Base-by-base conservation (phyloP, 345 rosid species). In the Salix suchowensis region DNA sequence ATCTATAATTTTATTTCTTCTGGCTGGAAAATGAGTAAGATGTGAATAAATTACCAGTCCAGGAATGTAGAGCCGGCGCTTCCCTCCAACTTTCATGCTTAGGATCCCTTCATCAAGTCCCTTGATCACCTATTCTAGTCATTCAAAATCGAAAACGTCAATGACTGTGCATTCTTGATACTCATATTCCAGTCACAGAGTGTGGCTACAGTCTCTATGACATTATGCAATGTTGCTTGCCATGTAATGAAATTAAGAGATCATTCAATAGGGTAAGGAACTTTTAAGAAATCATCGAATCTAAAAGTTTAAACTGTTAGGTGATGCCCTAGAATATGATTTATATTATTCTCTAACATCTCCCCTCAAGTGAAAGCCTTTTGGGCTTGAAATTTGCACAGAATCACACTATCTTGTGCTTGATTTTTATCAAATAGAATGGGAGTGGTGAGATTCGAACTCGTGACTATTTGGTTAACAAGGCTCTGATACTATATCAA, bases 71-170 rank as follows among this genome's bases (percentile, higher is more conserved):
- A 96, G 89, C 52, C 96, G 89, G 30, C 97, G 98, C 84, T 92
- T 92, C 30, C 99, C 99, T 54, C 99, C 98, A 40, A 84, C 73
- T 88, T 91, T 92, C 98, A 92, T 95, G 72, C 83, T 95, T 78
- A 92, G 75, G 61, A 95, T 78, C 65, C 98, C 97, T 83, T 95
- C 98, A 73, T 91, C 98, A 81, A 95, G 98, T 71, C 98, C 98
- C 82, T 90, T 89, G 83, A 96, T 88, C 88, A 93, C 97, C 97
- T 94, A 83, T 75, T 84, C 78, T 77, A 76, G 77, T 80, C 82
- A 52, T 40, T 34, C 48, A 72, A 34, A 34, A 72, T 69, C 12
- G 65, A 67, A n/a, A 52, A 75, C 24, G 19, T 76, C 42, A 62
- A 23, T 26, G 10, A 40, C 7, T 12, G 24, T 0, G 55, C 19